These are phyloP conservation scores for Biscogniauxia sp. DNA, from an alignment of 2,329 filamentous ascomycete species.

Conservation along the genomic window DNA sequence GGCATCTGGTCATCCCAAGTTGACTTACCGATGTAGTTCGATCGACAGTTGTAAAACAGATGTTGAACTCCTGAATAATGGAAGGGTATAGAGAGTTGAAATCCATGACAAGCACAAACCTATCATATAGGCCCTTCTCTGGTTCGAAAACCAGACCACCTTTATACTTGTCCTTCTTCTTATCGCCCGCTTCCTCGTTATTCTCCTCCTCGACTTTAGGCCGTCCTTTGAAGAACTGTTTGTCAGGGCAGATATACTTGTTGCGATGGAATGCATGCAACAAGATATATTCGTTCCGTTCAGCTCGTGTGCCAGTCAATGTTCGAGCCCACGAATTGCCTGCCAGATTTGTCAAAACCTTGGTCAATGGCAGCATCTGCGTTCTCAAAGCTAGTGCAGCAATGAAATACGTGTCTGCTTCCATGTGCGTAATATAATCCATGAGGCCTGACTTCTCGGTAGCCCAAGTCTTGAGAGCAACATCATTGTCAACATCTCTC, in stretches of 20 bases:
- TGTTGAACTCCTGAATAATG: slow-evolving; percentile 99
- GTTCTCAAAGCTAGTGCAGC: slow-evolving; percentile 84
- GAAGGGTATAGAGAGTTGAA: slow-evolving; percentile 99
- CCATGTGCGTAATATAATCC: slow-evolving; percentile 91
- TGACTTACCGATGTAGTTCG: slow-evolving; percentile 64
- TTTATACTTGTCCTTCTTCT: slow-evolving; percentile 99
- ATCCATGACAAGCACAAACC: slow-evolving; percentile 98
- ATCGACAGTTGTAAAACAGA: slow-evolving; percentile 97
- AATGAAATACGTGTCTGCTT: slow-evolving; percentile 94
- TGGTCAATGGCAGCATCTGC: slow-evolving; percentile 90
- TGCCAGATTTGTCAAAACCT: slow-evolving; percentile 92
- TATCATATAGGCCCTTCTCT: slow-evolving; percentile 96
- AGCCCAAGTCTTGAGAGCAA: slow-evolving; percentile 82
- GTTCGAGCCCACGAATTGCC: slow-evolving; percentile 98
- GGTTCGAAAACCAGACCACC: slow-evolving; percentile 98
- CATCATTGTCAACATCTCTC: slow-evolving; percentile 85
- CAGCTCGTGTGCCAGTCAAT: slow-evolving; percentile 89
- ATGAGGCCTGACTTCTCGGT: slow-evolving; percentile 79
- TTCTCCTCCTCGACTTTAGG: slow-evolving; percentile 70
- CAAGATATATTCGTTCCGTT: slow-evolving; percentile 98
- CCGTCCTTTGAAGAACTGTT: slow-evolving; percentile 76
- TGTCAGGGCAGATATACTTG: slow-evolving; percentile 98
- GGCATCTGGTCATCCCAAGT: background rate
- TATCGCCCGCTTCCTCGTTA: slow-evolving; percentile 67
- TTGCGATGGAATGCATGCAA: slow-evolving; percentile 95